Evolutionary conservation across 2,329 filamentous ascomycete species (phyloP), one percentile per base, ranked within the genome.

Genomic region (Botryotinia globosa): DNA sequence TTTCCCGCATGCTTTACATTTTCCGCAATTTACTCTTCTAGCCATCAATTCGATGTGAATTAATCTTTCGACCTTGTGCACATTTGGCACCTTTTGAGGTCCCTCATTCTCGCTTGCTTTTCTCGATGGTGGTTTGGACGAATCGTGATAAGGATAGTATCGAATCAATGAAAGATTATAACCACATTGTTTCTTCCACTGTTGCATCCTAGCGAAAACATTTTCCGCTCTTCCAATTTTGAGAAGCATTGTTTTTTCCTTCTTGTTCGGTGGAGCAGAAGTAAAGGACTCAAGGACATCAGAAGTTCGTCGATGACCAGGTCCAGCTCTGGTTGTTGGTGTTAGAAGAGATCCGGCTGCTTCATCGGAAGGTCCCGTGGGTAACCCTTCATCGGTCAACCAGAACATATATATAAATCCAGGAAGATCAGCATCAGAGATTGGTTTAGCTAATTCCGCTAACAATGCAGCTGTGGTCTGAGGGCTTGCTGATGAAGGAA

Each of bases 401-500:
- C 95, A 98, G 86, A 98, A 99, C 82, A 99, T 97, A 86, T 99
- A 99, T 77, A 99, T 98, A 83, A 96, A 99, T 54, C 96, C 96
- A 20, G 91, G 85, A 77, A 97, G 93, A 76, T 96, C 93, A 71
- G 87, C 84, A 34, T 88, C 84, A 0, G 93, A 94, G 63, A 94
- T 88, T 1, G 86, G 94, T 84, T 87, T 96, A 80, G 82, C 88
- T 16, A 98, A 86, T 81, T 98, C 94, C 3, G 91, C 85, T 74
- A 95, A 87, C 5, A 98, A 85, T 8, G 86, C 83, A 0, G 93
- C 91, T 0, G 92, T 86, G 0, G 89, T 92, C 77, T 91, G 85
- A 1, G 92, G 90, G 3, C 90, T 87, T 7, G 93, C 84, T 2
- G 86, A 83, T 14, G 86, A 81, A 0, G 93, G 94, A 59, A 98